Evolutionary conservation across 2,329 filamentous ascomycete genomes (phyloP), one percentile per base, ranked within the genome.

Genomic region (Verticillium zaregamsianum): DNA sequence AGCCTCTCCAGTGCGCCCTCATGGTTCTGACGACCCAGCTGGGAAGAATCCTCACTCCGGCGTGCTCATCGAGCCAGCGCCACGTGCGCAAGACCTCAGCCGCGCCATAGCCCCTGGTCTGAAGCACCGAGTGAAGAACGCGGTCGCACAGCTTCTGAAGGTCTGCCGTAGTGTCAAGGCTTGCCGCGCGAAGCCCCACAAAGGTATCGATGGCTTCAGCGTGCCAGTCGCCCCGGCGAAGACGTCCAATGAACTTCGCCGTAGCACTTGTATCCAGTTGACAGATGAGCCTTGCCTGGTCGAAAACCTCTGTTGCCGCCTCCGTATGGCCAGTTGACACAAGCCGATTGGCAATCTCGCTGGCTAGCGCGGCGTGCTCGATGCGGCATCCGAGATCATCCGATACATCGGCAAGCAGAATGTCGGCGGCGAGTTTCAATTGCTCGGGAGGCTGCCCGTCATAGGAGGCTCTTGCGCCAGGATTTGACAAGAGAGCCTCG

Each of bases 131-230:
- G 23, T 61, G 25, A 15, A 64, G 60, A 6, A 59, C 49, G 14
- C 33, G 25, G 14, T 52, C 35, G 39, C 60, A 59, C 6, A 64
- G 25, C 12, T 52, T 39, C 37, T 60, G 25, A 55, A 55, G 54
- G 23, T 55, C 54, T 33, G 54, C 14, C 14, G 25, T 17, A 8
- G 15, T 14, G 8, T n/a, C 14, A 32, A 55, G 11, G 23, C n/a
- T 11, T 17, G 54, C 12, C 23, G 54, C 14, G 54, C 54, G 54
- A n/a, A 57, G 35, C 12, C 40, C 40, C 12, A 61, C 31, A 31
- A 66, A 66, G 8, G 49, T 49, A 32, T 66, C 64, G 32, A 66
- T 60, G 20, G 59, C 61, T 56, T 63, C 40, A 15, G 32, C 32
- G 31, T 58, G 58, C 15, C 65, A 52, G 20, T 40, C 35, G 15